A percentile compares a stretch with the other conserved stretches of the same genome.
Conservation (phyloP, 331 rosid genomes). For the Prunus yedoensis region DNA sequence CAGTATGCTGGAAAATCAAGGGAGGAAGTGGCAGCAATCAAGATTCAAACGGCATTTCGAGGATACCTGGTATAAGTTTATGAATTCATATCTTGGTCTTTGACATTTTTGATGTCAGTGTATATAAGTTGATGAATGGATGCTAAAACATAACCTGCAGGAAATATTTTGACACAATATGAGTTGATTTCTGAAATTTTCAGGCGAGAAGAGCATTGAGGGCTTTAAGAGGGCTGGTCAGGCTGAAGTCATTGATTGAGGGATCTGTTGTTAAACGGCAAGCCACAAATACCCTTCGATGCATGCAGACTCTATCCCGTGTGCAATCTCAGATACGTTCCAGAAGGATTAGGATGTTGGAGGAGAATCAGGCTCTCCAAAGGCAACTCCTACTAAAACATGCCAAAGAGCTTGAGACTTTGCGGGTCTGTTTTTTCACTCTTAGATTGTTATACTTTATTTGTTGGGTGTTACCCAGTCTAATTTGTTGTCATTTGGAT, state of each 20-base stretch:
- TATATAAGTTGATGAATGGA: background rate
- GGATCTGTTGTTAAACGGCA: slow-evolving; percentile 93
- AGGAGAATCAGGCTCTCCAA: slow-evolving; percentile 96
- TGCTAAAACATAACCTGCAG: slow-evolving; percentile 4
- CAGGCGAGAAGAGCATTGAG: slow-evolving; percentile 93
- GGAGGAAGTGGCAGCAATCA: slow-evolving; percentile 80
- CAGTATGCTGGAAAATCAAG: slow-evolving; percentile 55
- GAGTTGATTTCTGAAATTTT: slow-evolving; percentile 2
- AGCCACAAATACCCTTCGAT: slow-evolving; percentile 82
- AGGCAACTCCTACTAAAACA: slow-evolving; percentile 87
- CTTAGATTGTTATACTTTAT: slow-evolving; percentile 11
- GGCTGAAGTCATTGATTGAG: slow-evolving; percentile 85
- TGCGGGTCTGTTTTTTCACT: slow-evolving; percentile 60
- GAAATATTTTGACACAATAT: background rate
- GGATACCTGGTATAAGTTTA: slow-evolving; percentile 71
- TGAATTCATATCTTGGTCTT: slow-evolving; percentile 2
- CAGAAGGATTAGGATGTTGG: slow-evolving; percentile 86
- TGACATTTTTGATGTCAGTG: background rate
- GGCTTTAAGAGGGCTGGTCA: slow-evolving; percentile 85
- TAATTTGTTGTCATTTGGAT: background rate
- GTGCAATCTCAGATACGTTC: slow-evolving; percentile 90
- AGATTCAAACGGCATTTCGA: slow-evolving; percentile 90
- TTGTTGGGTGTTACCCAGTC: background rate
- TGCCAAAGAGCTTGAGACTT: slow-evolving; percentile 78
- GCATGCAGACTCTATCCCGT: slow-evolving; percentile 96